Evolutionary conservation across 2,329 filamentous ascomycete genomes (phyloP), one percentile per base, ranked within the genome.

Genomic region (Venturia nashicola): DNA sequence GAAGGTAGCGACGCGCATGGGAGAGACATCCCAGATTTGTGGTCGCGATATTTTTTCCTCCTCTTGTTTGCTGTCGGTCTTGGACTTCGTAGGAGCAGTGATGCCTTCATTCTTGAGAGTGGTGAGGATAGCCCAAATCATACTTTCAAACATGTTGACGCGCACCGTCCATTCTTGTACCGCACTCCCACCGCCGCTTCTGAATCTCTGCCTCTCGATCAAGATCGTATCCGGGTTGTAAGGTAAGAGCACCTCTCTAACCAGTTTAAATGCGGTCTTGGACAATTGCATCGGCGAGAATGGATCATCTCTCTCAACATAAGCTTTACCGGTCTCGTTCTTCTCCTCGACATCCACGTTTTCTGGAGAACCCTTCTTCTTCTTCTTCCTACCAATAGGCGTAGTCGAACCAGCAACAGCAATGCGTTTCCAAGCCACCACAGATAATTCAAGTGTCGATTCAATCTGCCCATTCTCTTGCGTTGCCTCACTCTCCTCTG

Each of bases 121-220:
- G 61, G 81, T 78, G 44, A 93, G 73, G 14, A 86, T 80, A 9
- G 87, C 87, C 77, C 91, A 88, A 0, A 95, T 75, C 85, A 94
- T 94, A 4, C 85, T 84, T 73, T 95, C 90, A 27, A 95, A 81
- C 69, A 88, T 86, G 68, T 93, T 93, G 9, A 95, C 90, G 1
- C 89, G 80, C 48, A 94, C 72, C 3, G 90, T 93, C 90, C 90
- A 95, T 74, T 95, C 89, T 65, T 86, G 83, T 1, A 95, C 85
- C 0, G 85, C 82, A 0, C 83, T 76, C 0, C 77, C 80, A 9
- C 87, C 83, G n/a, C 80, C 81, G 2, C 84, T 86, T 2, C 90
- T 85, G 71, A 78, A 86, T 12, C 84, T 79, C 68, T 87, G 84
- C 1, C 83, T 78, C 69, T 87, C 84, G 65, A 95, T 91, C 1